phyloP scores from a whole-genome alignment of 148 eudicot genomes.

The Mesembryanthemum crystallinum region DNA sequence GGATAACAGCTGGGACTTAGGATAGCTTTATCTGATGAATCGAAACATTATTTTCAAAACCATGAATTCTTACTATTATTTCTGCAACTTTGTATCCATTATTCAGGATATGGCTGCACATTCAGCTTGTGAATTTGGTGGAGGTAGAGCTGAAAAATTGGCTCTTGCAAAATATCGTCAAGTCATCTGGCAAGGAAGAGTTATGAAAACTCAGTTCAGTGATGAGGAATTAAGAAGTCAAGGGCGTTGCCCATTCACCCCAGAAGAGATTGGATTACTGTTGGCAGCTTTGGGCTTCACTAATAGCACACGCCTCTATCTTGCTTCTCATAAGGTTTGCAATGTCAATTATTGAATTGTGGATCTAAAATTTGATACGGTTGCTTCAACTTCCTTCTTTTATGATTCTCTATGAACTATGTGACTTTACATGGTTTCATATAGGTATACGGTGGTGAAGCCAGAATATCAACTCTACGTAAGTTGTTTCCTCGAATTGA shows the following conservation, averaged over 20 bases:
- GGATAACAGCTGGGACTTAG: background rate
- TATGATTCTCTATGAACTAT: background rate
- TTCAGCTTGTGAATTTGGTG: conserved; percentile 98
- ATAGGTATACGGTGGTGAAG: conserved; percentile 89
- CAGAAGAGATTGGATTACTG: conserved; percentile 90
- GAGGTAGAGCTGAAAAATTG: conserved; percentile 88
- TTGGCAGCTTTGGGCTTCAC: conserved; percentile 85
- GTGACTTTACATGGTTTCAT: background rate
- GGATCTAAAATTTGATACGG: background rate
- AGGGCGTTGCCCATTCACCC: conserved; percentile 96
- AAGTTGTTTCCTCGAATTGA: conserved; percentile 84
- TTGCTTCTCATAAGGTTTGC: conserved; percentile 95
- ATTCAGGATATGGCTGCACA: conserved; percentile 99
- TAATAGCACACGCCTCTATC: conserved; percentile 77
- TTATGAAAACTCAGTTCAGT: conserved; percentile 78
- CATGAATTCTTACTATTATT: background rate
- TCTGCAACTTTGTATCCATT: background rate
- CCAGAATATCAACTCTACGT: conserved; percentile 68
- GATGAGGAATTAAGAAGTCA: conserved; percentile 87
- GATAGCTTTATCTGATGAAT: background rate
- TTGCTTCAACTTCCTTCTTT: background rate
- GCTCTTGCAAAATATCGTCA: conserved; percentile 96
- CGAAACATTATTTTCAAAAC: background rate
- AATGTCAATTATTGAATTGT: background rate
- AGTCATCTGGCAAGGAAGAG: conserved; percentile 96